Percentiles rank a stretch among this genome's conserved stretches.
Evolutionary conservation across 345 rosid species (phyloP).

Genomic region (Physaria fendleri): DNA sequence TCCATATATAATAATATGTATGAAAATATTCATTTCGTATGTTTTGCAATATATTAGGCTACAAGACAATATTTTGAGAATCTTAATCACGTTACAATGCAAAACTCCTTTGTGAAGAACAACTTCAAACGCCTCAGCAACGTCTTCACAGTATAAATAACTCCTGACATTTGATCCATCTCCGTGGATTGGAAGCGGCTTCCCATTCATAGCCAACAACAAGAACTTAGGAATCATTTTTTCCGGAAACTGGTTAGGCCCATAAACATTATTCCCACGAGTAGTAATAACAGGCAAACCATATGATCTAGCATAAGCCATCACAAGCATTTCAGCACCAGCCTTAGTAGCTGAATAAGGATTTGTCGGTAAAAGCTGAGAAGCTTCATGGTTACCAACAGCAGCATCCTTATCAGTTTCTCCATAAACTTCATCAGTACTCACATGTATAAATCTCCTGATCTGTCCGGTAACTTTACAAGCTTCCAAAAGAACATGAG

Average conservation of each 20-base stretch:
- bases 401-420: slow-evolving; percentile 58
- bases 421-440: slow-evolving; percentile 65
- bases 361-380: slow-evolving; percentile 58
- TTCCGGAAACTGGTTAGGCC: slow-evolving; percentile 59
- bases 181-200: slow-evolving; percentile 54
- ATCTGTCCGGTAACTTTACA: slow-evolving; percentile 49
- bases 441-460: slow-evolving; percentile 62
- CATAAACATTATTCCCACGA: slow-evolving; percentile 63
- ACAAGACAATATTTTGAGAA: too few species aligned
- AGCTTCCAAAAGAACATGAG: slow-evolving; percentile 65
- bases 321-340: slow-evolving; percentile 63
- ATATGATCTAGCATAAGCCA: slow-evolving; percentile 61
- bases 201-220: slow-evolving; percentile 52
- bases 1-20: too few species aligned
- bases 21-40: too few species aligned
- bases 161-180: slow-evolving; percentile 62
- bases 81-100: too few species aligned
- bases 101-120: slow-evolving; percentile 38
- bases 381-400: slow-evolving; percentile 56
- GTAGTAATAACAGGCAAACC: slow-evolving; percentile 57
- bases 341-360: slow-evolving; percentile 70
- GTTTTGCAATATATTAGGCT: too few species aligned
- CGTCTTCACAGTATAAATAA: slow-evolving; percentile 53
- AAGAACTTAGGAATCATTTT: slow-evolving; percentile 61
- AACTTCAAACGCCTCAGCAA: slow-evolving; percentile 63